Percentiles rank a stretch among this genome's conserved stretches.
Conservation (phyloP, 148 eudicot species). For the Vaccinium myrtillus region DNA sequence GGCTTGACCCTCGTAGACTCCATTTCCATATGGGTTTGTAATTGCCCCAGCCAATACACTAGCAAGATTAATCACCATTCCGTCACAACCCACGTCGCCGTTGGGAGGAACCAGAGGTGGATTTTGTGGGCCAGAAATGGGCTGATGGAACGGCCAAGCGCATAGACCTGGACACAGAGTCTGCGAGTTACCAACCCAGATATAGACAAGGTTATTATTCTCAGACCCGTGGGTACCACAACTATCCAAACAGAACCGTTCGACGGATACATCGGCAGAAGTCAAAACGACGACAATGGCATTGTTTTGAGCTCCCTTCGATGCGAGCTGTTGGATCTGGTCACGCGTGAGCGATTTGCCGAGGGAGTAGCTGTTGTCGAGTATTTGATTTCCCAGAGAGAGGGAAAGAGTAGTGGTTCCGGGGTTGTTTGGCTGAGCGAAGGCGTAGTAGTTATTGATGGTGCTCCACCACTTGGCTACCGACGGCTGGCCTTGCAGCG, state of each 20-base stretch:
- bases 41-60: conserved; percentile 27
- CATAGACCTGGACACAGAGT: conserved; percentile 27
- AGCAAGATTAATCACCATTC: conserved; percentile 40
- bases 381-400: conserved; percentile 23
- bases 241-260: conserved; percentile 31
- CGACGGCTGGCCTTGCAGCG: conserved; percentile 25
- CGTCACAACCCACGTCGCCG: conserved; percentile 37
- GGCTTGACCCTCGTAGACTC: conserved; percentile 38
- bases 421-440: conserved; percentile 15
- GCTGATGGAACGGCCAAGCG: conserved; percentile 37
- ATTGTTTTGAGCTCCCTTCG: conserved; percentile 17
- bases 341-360: conserved; percentile 34
- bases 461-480: conserved; percentile 35
- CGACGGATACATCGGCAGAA: conserved; percentile 33
- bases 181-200: conserved; percentile 43
- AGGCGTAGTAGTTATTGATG: conserved; percentile 21
- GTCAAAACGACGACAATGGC: conserved; percentile 38
- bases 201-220: conserved; percentile 21
- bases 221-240: conserved; percentile 41
- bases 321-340: conserved; percentile 26
- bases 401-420: conserved; percentile 16
- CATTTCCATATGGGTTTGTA: conserved; percentile 43
- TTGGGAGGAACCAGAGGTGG: conserved; percentile 36
- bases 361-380: conserved; percentile 27
- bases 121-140: conserved; percentile 40